A percentile compares a stretch with the other conserved stretches of the same genome.
Conservation (phyloP, 768 basidiomycete species). For the Boletus barrowsii region DNA sequence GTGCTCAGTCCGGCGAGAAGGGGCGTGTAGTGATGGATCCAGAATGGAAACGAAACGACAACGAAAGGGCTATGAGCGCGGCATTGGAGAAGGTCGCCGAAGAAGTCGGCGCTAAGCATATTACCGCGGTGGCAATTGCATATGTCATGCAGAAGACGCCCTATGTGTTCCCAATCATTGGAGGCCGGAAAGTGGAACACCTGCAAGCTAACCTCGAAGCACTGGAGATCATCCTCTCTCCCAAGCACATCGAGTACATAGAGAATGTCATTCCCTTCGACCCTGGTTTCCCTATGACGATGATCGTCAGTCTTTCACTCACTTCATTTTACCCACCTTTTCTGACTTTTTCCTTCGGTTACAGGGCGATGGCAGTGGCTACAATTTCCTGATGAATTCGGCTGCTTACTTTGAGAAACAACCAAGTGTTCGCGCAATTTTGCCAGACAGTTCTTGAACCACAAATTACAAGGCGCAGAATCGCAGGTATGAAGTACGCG, state of each 20-base stretch:
- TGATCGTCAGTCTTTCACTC: slow-evolving; percentile 29
- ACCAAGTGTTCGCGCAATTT: slow-evolving; percentile 8
- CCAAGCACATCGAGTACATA: slow-evolving; percentile 38
- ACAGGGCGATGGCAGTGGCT: slow-evolving; percentile 28
- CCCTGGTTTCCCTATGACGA: slow-evolving; percentile 35
- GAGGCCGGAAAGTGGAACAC: slow-evolving; percentile 44
- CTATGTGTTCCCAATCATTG: slow-evolving; percentile 42
- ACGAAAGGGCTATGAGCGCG: slow-evolving; percentile 33
- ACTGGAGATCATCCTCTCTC: slow-evolving; percentile 37
- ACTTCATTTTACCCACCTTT: not conserved
- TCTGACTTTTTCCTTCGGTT: not conserved
- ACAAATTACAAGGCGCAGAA: not conserved
- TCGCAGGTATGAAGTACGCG: not conserved
- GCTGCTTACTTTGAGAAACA: slow-evolving; percentile 24
- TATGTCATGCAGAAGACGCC: slow-evolving; percentile 46
- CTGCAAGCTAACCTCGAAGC: slow-evolving; percentile 42
- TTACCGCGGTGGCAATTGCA: slow-evolving; percentile 40
- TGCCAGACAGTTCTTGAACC: slow-evolving; percentile 10
- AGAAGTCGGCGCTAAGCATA: slow-evolving; percentile 36
- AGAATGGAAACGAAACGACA: slow-evolving; percentile 35
- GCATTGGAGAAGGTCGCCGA: slow-evolving; percentile 39
- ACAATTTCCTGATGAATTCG: slow-evolving; percentile 12
- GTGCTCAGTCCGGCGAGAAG: slow-evolving; percentile 32
- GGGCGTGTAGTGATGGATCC: slow-evolving; percentile 31
- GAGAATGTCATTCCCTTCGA: slow-evolving; percentile 39